These are phyloP conservation scores for Metarhizium album DNA, from an alignment of 2,329 filamentous ascomycete genomes.

Conservation along the genomic window DNA sequence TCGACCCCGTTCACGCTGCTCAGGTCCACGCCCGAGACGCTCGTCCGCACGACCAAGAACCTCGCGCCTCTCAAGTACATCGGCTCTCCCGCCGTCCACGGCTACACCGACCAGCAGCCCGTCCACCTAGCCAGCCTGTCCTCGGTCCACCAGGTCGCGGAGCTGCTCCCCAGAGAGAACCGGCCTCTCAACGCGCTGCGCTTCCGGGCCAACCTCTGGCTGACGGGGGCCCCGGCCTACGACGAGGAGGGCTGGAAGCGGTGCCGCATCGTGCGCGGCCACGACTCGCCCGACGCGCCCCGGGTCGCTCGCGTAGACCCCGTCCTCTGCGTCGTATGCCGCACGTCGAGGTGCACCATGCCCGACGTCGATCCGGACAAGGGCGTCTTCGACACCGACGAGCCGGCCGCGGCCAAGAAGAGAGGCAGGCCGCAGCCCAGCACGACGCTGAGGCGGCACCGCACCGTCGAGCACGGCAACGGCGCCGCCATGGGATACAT, in stretches of 20 bases:
- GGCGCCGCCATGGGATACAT: slow-evolving; percentile 17
- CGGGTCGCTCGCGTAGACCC: not conserved
- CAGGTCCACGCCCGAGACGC: not conserved
- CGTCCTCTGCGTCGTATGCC: slow-evolving; percentile 1
- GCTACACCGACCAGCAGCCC: slow-evolving; percentile 4
- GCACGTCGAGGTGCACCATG: slow-evolving; percentile 1
- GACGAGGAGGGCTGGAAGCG: slow-evolving; percentile 1
- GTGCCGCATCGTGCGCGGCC: not conserved
- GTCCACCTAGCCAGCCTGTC: slow-evolving; percentile 1
- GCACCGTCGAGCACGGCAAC: slow-evolving; percentile 17
- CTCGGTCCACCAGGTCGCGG: not conserved
- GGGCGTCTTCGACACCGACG: not conserved
- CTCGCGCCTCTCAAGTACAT: slow-evolving; percentile 2
- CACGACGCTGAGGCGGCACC: slow-evolving; percentile 13
- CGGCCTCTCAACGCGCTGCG: slow-evolving; percentile 1
- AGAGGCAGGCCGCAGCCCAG: slow-evolving; percentile 17
- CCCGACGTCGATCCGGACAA: slow-evolving; percentile 2
- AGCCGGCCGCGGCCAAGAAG: not conserved
- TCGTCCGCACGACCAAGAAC: not conserved
- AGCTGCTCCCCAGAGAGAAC: not conserved
- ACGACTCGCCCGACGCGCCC: not conserved
- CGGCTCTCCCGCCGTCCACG: not conserved
- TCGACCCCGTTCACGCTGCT: not conserved
- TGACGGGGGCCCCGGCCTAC: not conserved
- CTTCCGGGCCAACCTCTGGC: slow-evolving; percentile 1